Conservation (phyloP, 257 asterid genomes). For the Nicotiana benthamiana region DNA sequence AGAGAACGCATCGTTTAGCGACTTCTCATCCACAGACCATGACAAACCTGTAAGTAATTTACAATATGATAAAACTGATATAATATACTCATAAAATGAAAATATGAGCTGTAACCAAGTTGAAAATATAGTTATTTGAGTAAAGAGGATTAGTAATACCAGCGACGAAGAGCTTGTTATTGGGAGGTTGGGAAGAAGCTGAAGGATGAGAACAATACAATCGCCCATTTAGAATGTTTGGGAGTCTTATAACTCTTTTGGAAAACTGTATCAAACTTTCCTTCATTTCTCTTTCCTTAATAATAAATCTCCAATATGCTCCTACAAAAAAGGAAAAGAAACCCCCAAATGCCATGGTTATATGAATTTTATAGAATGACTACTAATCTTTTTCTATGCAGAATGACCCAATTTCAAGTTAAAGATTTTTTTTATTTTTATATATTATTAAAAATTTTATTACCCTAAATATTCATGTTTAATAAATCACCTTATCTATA, state of each 20-base stretch:
- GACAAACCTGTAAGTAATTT: constrained; percentile 23
- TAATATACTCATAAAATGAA: neutral
- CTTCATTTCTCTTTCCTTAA: neutral
- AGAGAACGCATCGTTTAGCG: constrained; percentile 33
- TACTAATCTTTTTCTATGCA: no score
- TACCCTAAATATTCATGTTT: no score
- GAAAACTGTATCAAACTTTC: neutral
- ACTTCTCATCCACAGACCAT: constrained; percentile 38
- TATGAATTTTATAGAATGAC: no score
- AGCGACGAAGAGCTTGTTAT: constrained; percentile 36
- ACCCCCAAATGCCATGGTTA: no score
- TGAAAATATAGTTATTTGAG: neutral
- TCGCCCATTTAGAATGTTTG: constrained; percentile 3
- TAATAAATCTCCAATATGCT: no score
- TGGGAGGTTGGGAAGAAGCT: constrained; percentile 17
- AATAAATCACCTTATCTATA: no score
- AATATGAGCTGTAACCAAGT: neutral
- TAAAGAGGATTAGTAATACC: constrained; percentile 13
- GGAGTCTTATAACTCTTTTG: neutral
- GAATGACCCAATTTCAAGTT: no score
- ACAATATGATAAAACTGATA: neutral
- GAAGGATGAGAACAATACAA: constrained; percentile 7
- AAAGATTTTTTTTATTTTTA: no score
- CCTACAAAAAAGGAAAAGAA: neutral
- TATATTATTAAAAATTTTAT: no score